Evolutionary conservation across 805 yeast genomes (phyloP).

Genomic region (Torulaspora delbrueckii): DNA sequence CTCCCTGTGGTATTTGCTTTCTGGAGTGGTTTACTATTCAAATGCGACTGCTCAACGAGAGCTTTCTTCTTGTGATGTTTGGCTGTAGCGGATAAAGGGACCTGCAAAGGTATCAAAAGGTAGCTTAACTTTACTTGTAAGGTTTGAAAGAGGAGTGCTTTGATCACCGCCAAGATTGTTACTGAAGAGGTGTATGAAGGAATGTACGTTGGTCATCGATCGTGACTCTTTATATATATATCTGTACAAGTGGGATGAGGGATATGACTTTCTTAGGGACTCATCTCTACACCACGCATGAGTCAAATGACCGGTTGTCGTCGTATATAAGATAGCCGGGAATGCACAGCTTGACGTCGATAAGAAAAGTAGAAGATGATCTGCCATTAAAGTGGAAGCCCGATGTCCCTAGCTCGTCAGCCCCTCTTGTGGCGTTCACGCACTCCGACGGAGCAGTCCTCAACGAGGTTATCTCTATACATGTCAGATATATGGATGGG

Average conservation of each 20-base stretch:
- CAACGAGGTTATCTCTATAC: background rate
- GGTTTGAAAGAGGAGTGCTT: background rate
- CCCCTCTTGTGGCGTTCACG: background rate
- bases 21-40: background rate
- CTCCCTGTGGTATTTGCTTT: background rate
- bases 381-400: background rate
- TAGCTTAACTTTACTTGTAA: background rate
- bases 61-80: slow-evolving; percentile 9
- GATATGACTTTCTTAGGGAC: slow-evolving; percentile 9
- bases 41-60: background rate
- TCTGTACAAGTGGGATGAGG: background rate
- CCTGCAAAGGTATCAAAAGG: background rate
- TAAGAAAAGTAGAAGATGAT: slow-evolving; percentile 1
- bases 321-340: slow-evolving; percentile 1
- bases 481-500: background rate
- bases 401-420: background rate
- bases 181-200: background rate
- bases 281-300: slow-evolving; percentile 13
- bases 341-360: background rate
- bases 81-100: slow-evolving; percentile 6
- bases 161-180: background rate
- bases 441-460: background rate
- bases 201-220: background rate
- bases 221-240: background rate
- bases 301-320: background rate